phyloP scores from a whole-genome alignment of 495 filamentous ascomycete genomes.

The Friedmanniomyces simplex region DNA sequence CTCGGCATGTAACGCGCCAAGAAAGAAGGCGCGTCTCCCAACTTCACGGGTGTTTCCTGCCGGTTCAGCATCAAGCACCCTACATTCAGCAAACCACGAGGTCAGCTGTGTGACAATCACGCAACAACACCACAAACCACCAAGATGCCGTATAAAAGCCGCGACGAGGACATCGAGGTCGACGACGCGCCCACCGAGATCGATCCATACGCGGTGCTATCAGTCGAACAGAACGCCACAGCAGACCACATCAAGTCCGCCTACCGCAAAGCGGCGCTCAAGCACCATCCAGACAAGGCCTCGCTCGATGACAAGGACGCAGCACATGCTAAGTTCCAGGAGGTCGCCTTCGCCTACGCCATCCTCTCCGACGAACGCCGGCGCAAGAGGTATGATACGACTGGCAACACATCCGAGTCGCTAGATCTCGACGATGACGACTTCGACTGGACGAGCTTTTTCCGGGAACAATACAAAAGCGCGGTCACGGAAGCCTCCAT shows the following conservation, averaged over 20 bases:
- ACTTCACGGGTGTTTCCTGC: background rate
- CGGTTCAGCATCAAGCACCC: background rate
- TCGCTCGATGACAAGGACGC: slow-evolving; percentile 48
- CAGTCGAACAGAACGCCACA: slow-evolving; percentile 26
- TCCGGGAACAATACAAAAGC: slow-evolving; percentile 65
- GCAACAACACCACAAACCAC: background rate
- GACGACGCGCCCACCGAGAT: slow-evolving; percentile 30
- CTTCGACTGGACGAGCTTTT: slow-evolving; percentile 87
- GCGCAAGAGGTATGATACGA: slow-evolving; percentile 75
- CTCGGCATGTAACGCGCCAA: background rate
- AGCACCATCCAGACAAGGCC: slow-evolving; percentile 61
- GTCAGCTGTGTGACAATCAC: background rate
- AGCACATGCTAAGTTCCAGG: slow-evolving; percentile 73
- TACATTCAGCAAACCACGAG: background rate
- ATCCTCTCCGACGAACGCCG: slow-evolving; percentile 72
- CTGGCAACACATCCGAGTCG: slow-evolving; percentile 74
- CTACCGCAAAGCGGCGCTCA: slow-evolving; percentile 35
- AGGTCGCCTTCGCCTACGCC: slow-evolving; percentile 85
- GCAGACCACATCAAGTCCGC: slow-evolving; percentile 33
- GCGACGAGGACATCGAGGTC: slow-evolving; percentile 13
- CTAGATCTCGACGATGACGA: slow-evolving; percentile 58
- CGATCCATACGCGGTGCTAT: slow-evolving; percentile 35
- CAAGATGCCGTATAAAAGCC: slow-evolving; percentile 10
- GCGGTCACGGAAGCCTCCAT: slow-evolving; percentile 60
- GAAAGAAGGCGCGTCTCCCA: background rate